Conservation (phyloP, 805 yeast species). For the Ogataea saltuana region DNA sequence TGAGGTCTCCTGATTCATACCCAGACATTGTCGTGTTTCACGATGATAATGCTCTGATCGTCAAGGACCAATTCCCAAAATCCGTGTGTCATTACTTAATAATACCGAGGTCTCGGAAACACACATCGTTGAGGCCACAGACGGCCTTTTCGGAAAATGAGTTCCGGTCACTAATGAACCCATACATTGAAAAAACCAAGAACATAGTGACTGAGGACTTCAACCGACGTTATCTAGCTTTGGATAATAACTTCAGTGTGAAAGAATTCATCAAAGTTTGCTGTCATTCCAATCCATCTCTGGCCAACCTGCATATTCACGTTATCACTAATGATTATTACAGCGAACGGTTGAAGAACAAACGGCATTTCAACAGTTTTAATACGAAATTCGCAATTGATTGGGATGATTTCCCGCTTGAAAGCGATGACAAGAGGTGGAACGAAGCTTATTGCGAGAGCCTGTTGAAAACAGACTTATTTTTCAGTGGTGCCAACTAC, state of each 20-base stretch:
- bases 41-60: conserved; percentile 55
- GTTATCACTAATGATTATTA: conserved; percentile 65
- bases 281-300: conserved; percentile 69
- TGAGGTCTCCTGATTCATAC: conserved; percentile 45
- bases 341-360: conserved; percentile 55
- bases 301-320: conserved; percentile 72
- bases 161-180: conserved; percentile 32
- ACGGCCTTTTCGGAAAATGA: conserved; percentile 43
- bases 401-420: conserved; percentile 50
- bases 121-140: conserved; percentile 53
- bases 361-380: conserved; percentile 71
- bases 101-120: conserved; percentile 48
- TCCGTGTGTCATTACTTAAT: conserved; percentile 59
- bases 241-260: conserved; percentile 18
- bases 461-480: conserved; percentile 35
- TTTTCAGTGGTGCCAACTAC: conserved; percentile 43
- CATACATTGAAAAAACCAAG: conserved; percentile 42
- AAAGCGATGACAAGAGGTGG: conserved; percentile 40
- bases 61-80: conserved; percentile 66
- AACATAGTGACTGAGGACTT: conserved; percentile 20
- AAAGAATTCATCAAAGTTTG: conserved; percentile 50
- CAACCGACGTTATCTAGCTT: conserved; percentile 15
- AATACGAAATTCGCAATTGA: conserved; percentile 62
- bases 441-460: conserved; percentile 38
- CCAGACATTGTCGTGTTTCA: conserved; percentile 42